Percentiles rank a stretch among this genome's conserved stretches.
Conservation (phyloP, 805 yeast genomes). For the Kuraishia cidri region DNA sequence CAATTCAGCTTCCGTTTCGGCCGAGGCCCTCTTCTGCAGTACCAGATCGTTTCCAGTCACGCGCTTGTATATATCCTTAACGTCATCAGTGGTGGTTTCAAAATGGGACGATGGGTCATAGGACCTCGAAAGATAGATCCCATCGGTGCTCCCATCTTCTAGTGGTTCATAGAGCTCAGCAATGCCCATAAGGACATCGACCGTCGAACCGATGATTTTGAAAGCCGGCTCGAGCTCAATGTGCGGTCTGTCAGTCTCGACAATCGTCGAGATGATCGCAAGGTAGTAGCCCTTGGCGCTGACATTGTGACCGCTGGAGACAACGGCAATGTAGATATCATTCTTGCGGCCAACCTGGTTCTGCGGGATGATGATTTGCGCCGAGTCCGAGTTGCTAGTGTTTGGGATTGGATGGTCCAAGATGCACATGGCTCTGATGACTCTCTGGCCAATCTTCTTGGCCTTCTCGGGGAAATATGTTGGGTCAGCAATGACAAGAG, state of each 20-base stretch:
- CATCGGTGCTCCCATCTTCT: slow-evolving; percentile 73
- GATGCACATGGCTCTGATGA: slow-evolving; percentile 81
- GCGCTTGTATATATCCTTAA: slow-evolving; percentile 86
- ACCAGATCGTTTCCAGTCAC: slow-evolving; percentile 90
- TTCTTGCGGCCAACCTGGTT: slow-evolving; percentile 88
- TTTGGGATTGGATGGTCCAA: slow-evolving; percentile 83
- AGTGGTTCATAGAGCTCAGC: slow-evolving; percentile 85
- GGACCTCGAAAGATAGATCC: slow-evolving; percentile 76
- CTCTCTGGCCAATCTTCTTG: slow-evolving; percentile 60
- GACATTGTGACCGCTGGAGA: slow-evolving; percentile 85
- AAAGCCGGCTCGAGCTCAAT: slow-evolving; percentile 90
- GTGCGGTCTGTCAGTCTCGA: slow-evolving; percentile 91
- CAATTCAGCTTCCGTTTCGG: slow-evolving; percentile 50
- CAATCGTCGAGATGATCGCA: slow-evolving; percentile 90
- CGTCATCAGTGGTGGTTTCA: slow-evolving; percentile 94
- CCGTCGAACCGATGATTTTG: slow-evolving; percentile 70
- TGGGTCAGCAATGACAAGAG: slow-evolving; percentile 93
- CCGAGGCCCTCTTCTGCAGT: slow-evolving; percentile 64
- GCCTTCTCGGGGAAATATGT: slow-evolving; percentile 90
- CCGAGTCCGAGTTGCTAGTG: slow-evolving; percentile 76
- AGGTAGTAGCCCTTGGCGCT: slow-evolving; percentile 81
- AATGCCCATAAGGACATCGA: slow-evolving; percentile 89
- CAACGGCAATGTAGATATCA: slow-evolving; percentile 89
- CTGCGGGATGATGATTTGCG: slow-evolving; percentile 94
- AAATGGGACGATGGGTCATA: slow-evolving; percentile 95